Evolutionary conservation across 2,329 filamentous ascomycete genomes (phyloP).

Genomic region (Bipolaris oryzae): DNA sequence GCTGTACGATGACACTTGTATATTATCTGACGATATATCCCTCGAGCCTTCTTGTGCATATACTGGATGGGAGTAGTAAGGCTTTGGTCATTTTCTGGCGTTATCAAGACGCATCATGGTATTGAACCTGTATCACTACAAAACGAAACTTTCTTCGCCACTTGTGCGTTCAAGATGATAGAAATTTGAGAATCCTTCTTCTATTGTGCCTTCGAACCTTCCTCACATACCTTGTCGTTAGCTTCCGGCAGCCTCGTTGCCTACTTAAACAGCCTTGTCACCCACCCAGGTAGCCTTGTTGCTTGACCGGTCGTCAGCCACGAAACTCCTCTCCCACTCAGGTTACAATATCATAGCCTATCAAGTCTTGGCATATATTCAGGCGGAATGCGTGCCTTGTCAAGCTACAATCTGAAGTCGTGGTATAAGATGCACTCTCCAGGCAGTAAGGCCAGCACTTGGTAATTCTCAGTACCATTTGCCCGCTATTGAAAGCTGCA

Average conservation of each 20-base stretch:
- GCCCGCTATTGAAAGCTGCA: not conserved
- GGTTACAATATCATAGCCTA: not conserved
- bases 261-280: no score
- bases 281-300: no score
- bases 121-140: slow-evolving; percentile 10
- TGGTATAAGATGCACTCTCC: not conserved
- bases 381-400: not conserved
- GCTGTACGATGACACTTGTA: slow-evolving; percentile 2
- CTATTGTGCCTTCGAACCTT: not conserved
- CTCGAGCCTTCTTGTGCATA: not conserved
- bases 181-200: not conserved
- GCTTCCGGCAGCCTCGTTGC: no score
- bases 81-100: slow-evolving; percentile 13
- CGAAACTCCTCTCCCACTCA: no score
- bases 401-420: not conserved
- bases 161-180: not conserved
- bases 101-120: slow-evolving; percentile 2
- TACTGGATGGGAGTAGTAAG: not conserved
- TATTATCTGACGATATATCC: not conserved
- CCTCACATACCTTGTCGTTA: no score
- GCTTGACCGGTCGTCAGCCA: no score
- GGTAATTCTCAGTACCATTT: not conserved
- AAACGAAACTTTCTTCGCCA: not conserved
- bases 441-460: not conserved
- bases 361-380: not conserved